Evolutionary conservation across 495 filamentous ascomycete genomes (phyloP).

Genomic region (Neurospora sp.): DNA sequence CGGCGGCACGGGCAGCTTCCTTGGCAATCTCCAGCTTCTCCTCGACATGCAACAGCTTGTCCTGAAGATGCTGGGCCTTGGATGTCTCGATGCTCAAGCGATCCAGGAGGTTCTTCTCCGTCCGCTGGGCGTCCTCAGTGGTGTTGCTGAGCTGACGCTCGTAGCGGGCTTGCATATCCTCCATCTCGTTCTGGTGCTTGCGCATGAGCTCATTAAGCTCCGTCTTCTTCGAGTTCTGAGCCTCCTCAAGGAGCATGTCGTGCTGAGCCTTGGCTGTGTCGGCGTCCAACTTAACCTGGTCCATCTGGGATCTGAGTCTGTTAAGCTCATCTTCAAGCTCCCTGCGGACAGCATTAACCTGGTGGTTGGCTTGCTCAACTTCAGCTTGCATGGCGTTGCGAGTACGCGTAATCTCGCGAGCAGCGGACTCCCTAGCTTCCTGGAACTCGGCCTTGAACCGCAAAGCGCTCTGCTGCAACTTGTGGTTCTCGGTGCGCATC

Average conservation of each 20-base stretch:
- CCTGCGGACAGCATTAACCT: slow-evolving; percentile 68
- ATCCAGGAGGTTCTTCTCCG: slow-evolving; percentile 57
- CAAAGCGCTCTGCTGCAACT: slow-evolving; percentile 51
- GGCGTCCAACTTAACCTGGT: slow-evolving; percentile 60
- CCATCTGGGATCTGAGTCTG: slow-evolving; percentile 56
- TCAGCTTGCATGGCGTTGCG: slow-evolving; percentile 70
- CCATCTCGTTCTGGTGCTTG: slow-evolving; percentile 63
- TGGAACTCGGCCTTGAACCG: slow-evolving; percentile 74
- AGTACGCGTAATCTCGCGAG: slow-evolving; percentile 66
- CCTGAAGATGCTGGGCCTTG: slow-evolving; percentile 69
- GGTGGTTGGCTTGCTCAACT: slow-evolving; percentile 66
- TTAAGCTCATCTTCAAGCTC: slow-evolving; percentile 65
- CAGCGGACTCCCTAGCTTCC: slow-evolving; percentile 66
- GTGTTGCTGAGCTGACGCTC: slow-evolving; percentile 61
- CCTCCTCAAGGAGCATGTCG: slow-evolving; percentile 70
- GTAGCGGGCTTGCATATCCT: slow-evolving; percentile 56
- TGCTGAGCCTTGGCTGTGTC: slow-evolving; percentile 63
- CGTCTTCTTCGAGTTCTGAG: slow-evolving; percentile 48
- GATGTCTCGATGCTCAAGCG: slow-evolving; percentile 66
- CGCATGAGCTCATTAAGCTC: slow-evolving; percentile 57
- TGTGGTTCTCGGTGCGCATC: slow-evolving; percentile 57
- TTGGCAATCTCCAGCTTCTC: slow-evolving; percentile 83
- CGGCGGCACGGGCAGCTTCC: slow-evolving; percentile 80
- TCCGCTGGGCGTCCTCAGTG: slow-evolving; percentile 59
- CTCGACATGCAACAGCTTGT: slow-evolving; percentile 70